Evolutionary conservation across 208 protist species (phyloP), one percentile per base, ranked within the genome.

Genomic region (Trypanosoma vivax): DNA sequence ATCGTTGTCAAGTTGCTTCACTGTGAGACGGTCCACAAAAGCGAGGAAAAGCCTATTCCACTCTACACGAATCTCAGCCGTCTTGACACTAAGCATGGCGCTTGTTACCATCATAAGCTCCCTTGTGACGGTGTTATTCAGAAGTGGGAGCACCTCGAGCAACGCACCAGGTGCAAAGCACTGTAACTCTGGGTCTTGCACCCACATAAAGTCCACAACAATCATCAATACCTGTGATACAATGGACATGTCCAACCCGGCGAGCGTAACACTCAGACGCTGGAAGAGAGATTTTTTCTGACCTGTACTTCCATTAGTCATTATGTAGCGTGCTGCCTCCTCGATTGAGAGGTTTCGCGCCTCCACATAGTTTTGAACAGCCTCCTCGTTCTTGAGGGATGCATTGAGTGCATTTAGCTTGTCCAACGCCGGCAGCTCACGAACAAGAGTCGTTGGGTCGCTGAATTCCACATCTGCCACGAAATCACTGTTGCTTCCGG

Each of bases 41-140:
- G 55, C 60, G 2, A 94, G 58, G 50, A 91, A 70, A 31, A 96
- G 66, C 50, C 67, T 64, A 34, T 76, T 74, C 87, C 89, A 96
- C 45, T 73, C 79, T 21, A 87, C 58, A 2, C 83, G 80, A n/a
- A 94, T 75, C 25, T 70, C 61, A 3, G 69, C 57, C 30, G 73
- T 90, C 55, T 90, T 87, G 21, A 94, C 83, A 13, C 77, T 88
- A 35, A 96, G 64, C 89, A 96, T 96, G 25, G 83, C 92, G 31
- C 66, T 71, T 13, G 79, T 92, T 24, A 88, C 74, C 34, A 92
- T 78, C 40, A 88, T 73, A 29, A 96, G 59, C 34, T 92, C 79
- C 3, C 60, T 60, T 2, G 70, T 54, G 0, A 73, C 76, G 42
- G 58, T 62, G 54, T 57, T 68, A 50, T 74, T 83, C 9, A 90